Base-by-base conservation (phyloP, 306 rosid species). In the Hylodesmum podocarpum region DNA sequence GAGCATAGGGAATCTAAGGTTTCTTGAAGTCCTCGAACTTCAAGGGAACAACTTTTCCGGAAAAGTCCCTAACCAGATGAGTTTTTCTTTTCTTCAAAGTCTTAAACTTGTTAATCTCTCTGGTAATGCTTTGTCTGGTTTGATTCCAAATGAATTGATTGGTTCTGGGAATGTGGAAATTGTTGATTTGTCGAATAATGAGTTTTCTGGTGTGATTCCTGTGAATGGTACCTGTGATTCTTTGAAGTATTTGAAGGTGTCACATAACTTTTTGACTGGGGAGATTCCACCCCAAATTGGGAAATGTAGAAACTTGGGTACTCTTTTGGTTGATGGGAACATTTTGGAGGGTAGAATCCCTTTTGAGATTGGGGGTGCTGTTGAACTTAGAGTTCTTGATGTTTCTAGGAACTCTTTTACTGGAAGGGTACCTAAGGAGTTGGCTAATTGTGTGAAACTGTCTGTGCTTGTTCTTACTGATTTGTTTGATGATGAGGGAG, bases 341-440 rank as follows among this genome's bases (percentile, higher is more conserved):
- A 76, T 88, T 18, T 84, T 90, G 61, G 89, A 86, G 16, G 95
- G 95, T 21, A 51, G 61, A 31, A 84, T 90, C 47, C 95, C 92
- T 51, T 13, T 74, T 18, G 84, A 78, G 83, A 84, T 90, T 44
- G 95, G 92, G 31, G 13, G 19, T 53, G 24, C 62, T 25, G 77
- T 59, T 25, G 90, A 87, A 43, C 95, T 90, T 15, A 80, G 85
- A 46, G 73, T 84, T 80, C 83, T 90, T 2, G 95, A 90, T 84
- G 87, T 90, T 81, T 90, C 95, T 39, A 80, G 92, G 72, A 90
- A 90, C 67, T 87, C 89, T 24, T 84, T 90, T 31, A 90, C 90
- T 0, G 84, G 79, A 16, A 80, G 75, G 74, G 77, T 90, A 14
- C 95, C 92, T 0, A 77, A 76, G 57, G 85, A 78, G 85, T 75